Evolutionary conservation across 2,329 filamentous ascomycete species (phyloP).

Genomic region (Dactylonectria macrodidyma): DNA sequence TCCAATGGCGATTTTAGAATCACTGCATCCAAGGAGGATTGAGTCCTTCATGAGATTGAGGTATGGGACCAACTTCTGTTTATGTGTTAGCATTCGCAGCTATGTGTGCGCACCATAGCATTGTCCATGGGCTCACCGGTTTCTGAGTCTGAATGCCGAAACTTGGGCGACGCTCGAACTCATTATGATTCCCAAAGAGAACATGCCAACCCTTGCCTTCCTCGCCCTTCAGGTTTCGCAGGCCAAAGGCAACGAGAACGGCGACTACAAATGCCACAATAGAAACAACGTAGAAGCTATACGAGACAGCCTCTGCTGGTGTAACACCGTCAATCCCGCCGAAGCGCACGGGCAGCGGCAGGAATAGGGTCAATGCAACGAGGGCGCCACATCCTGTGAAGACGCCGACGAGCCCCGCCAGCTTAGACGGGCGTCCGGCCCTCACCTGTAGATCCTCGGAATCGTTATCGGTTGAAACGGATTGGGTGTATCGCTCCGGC

Average conservation of each 20-base stretch:
- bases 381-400: conserved; percentile 95
- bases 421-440: conserved; percentile 66
- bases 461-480: conserved; percentile 50
- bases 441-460: conserved; percentile 43
- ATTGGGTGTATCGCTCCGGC: conserved; percentile 69
- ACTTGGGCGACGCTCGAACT: conserved; percentile 38
- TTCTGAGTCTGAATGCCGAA: conserved; percentile 35
- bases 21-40: conserved; percentile 79
- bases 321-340: conserved; percentile 78
- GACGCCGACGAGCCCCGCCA: conserved; percentile 92
- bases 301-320: conserved; percentile 80
- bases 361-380: conserved; percentile 84
- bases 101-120: not conserved
- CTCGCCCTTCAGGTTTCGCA: conserved; percentile 79
- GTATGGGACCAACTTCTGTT: conserved; percentile 66
- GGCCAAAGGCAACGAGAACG: conserved; percentile 82
- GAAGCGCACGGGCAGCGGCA: conserved; percentile 89
- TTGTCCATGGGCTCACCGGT: conserved; percentile 45
- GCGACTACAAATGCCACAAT: conserved; percentile 80
- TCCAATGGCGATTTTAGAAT: conserved; percentile 85
- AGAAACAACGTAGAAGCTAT: conserved; percentile 91
- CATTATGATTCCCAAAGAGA: conserved; percentile 62
- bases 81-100: conserved; percentile 28
- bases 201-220: conserved; percentile 80
- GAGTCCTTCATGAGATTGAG: conserved; percentile 73